Percentiles rank a stretch among this genome's conserved stretches.
Conservation (phyloP, 2,329 filamentous ascomycete species). For the Aspergillus terreus region DNA sequence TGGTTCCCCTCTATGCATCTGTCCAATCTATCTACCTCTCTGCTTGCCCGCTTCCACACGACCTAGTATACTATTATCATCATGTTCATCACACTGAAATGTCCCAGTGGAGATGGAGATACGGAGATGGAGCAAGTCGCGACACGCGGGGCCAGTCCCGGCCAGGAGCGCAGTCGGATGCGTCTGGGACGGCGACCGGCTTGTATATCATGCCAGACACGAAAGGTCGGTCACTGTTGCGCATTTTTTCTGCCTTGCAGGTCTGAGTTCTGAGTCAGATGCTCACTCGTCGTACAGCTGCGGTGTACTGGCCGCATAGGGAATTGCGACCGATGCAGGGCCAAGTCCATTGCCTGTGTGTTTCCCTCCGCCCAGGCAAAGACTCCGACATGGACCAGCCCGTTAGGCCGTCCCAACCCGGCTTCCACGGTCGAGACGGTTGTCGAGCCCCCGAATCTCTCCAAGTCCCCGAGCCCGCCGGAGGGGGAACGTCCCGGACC, state of each 20-base stretch:
- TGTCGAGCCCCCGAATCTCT: not conserved
- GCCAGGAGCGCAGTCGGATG: not conserved
- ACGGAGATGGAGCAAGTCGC: not conserved
- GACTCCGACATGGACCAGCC: not conserved
- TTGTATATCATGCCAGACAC: not conserved
- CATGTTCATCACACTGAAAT: not conserved
- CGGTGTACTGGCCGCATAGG: not conserved
- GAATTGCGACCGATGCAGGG: not conserved
- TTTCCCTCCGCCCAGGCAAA: not conserved
- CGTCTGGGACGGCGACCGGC: not conserved
- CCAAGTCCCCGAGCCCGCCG: not conserved
- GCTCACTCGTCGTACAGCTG: not conserved
- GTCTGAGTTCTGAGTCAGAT: not conserved
- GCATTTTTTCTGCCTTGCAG: not conserved
- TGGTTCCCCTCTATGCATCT: not conserved
- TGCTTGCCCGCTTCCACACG: not conserved
- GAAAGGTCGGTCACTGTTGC: not conserved
- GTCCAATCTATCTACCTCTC: not conserved
- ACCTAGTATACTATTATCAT: not conserved
- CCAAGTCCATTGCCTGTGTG: not conserved
- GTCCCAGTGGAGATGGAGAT: not conserved
- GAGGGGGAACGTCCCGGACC: not conserved
- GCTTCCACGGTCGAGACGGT: not conserved
- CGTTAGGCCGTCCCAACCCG: not conserved
- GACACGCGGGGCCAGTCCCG: not conserved